Evolutionary conservation across 257 asterid species (phyloP).

Genomic region (Thymus mandschuricus): DNA sequence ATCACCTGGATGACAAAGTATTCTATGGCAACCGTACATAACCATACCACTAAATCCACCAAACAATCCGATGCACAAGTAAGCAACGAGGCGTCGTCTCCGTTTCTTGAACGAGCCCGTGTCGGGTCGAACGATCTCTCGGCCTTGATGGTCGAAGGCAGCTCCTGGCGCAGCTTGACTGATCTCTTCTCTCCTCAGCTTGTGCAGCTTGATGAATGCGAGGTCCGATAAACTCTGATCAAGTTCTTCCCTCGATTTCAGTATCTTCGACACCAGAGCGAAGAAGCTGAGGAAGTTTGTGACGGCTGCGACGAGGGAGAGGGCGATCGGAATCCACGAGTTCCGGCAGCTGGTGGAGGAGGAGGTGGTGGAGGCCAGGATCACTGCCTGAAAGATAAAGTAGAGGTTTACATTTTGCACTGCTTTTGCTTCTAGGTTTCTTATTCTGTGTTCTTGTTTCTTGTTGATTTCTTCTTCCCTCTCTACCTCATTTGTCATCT

Average conservation of each 20-base stretch:
- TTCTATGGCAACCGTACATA: constrained; percentile 48
- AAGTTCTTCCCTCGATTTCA: constrained; percentile 44
- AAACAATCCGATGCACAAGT: constrained; percentile 35
- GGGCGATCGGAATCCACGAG: constrained; percentile 58
- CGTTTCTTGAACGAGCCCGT: constrained; percentile 28
- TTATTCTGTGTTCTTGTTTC: constrained; percentile 44
- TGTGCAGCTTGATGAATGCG: constrained; percentile 40
- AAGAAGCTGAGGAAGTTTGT: constrained; percentile 39
- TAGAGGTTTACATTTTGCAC: constrained; percentile 54
- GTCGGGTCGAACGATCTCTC: constrained; percentile 43
- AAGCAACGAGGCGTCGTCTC: constrained; percentile 36
- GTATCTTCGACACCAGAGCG: constrained; percentile 29
- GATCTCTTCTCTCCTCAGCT: constrained; percentile 32
- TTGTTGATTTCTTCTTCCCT: constrained; percentile 37
- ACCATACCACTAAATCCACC: constrained; percentile 44
- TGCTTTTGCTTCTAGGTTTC: constrained; percentile 46
- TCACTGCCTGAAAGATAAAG: constrained; percentile 58
- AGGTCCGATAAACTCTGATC: constrained; percentile 47
- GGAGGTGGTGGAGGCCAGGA: constrained; percentile 45
- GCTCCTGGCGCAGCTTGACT: constrained; percentile 45
- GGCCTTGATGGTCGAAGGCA: constrained; percentile 23
- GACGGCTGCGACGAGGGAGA: constrained; percentile 50
- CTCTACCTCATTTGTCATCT: constrained; percentile 31
- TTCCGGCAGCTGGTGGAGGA: constrained; percentile 33
- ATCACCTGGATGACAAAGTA: constrained; percentile 43